Evolutionary conservation across 495 filamentous ascomycete species (phyloP).

Genomic region (Neurospora cerealis): DNA sequence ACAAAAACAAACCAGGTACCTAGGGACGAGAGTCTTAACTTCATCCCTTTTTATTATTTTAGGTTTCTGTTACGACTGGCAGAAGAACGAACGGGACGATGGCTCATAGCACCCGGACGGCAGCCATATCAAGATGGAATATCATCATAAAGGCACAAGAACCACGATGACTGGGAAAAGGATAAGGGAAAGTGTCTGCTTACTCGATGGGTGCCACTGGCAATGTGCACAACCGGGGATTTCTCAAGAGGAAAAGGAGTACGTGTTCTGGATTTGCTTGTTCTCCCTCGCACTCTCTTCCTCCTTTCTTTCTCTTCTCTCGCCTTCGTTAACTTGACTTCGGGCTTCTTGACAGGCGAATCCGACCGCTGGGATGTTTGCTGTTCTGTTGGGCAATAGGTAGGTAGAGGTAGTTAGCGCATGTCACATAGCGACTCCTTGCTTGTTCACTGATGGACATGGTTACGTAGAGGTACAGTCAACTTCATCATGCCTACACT

Average conservation of each 20-base stretch:
- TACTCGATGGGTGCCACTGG: background rate
- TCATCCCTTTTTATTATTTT: background rate
- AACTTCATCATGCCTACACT: background rate
- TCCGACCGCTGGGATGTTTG: background rate
- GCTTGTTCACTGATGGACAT: background rate
- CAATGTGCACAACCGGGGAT: background rate
- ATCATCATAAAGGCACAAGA: background rate
- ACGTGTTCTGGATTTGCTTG: background rate
- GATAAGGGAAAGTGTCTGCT: background rate
- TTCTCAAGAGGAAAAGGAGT: background rate
- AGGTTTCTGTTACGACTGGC: background rate
- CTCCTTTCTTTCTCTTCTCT: background rate
- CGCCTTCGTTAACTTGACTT: background rate
- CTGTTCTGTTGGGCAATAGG: background rate
- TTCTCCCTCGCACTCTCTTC: background rate
- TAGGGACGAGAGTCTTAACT: background rate
- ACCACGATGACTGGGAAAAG: background rate
- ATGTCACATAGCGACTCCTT: background rate
- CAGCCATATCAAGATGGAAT: background rate
- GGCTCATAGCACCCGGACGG: background rate
- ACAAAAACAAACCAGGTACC: background rate
- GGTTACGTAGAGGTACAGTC: background rate
- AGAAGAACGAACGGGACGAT: background rate
- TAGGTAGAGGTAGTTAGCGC: background rate
- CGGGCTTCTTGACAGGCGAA: background rate